Percentiles rank a stretch among this genome's conserved stretches.
Conservation (phyloP, 2,329 filamentous ascomycete species). For the Neopestalotiopsis sp. region DNA sequence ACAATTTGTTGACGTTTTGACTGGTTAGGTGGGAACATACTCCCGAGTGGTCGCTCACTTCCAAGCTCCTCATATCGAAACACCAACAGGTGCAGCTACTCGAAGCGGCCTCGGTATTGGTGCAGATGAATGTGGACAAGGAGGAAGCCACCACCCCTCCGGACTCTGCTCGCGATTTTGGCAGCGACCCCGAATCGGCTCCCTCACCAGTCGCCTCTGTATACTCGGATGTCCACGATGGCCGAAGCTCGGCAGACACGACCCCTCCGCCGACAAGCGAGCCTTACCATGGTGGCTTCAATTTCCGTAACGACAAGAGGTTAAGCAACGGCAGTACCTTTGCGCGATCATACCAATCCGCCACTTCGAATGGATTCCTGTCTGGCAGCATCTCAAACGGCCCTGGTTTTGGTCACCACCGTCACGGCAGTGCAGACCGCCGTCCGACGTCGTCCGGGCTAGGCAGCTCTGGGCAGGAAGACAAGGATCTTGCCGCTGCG, state of each 20-base stretch:
- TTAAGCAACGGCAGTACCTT: conserved; percentile 63
- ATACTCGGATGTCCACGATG: conserved; percentile 78
- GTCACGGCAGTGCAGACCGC: conserved; percentile 76
- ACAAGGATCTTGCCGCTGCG: conserved; percentile 86
- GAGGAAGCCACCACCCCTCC: conserved; percentile 64
- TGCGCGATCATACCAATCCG: conserved; percentile 84
- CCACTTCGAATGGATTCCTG: conserved; percentile 59
- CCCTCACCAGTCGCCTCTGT: conserved; percentile 81
- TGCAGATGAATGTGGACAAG: conserved; percentile 76
- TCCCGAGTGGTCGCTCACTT: conserved; percentile 95
- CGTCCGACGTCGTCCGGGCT: conserved; percentile 82
- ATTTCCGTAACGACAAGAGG: conserved; percentile 60
- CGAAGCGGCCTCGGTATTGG: conserved; percentile 94
- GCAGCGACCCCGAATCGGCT: conserved; percentile 78
- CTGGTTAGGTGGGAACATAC: conserved; percentile 95
- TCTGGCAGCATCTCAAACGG: conserved; percentile 57
- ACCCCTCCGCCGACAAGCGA: conserved; percentile 86
- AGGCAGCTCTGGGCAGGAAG: conserved; percentile 78
- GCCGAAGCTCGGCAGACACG: conserved; percentile 86
- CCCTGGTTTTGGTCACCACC: conserved; percentile 63
- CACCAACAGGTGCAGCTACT: conserved; percentile 98
- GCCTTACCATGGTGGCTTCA: conserved; percentile 55
- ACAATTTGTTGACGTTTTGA: conserved; percentile 39
- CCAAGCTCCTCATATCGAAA: conserved; percentile 97
- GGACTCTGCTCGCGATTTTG: conserved; percentile 69